These are phyloP conservation scores for Irpex sp. DNA, from an alignment of 1,284 basidiomycete species.

Conservation along the genomic window DNA sequence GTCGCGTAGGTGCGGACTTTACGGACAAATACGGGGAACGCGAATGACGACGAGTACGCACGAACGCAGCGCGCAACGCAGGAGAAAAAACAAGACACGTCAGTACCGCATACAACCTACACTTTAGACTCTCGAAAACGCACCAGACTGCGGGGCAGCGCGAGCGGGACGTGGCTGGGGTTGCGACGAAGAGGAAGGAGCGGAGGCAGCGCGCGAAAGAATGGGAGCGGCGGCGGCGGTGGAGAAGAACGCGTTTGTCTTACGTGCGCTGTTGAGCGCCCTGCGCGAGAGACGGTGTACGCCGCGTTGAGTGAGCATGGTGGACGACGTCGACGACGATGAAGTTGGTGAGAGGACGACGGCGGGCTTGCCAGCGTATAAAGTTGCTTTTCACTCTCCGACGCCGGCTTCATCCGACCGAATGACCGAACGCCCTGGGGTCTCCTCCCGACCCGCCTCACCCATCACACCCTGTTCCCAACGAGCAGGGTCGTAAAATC, in stretches of 20 bases:
- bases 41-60: constrained; percentile 9
- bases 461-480: not conserved
- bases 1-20: constrained; percentile 88
- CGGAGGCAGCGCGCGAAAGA: constrained; percentile 32
- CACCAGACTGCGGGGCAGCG: constrained; percentile 41
- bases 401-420: constrained; percentile 30
- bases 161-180: constrained; percentile 40
- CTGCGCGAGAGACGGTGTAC: constrained; percentile 80
- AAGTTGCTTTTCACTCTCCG: constrained; percentile 28
- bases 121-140: constrained; percentile 19
- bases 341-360: constrained; percentile 25
- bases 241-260: constrained; percentile 74
- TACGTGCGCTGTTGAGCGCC: constrained; percentile 70
- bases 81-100: constrained; percentile 15
- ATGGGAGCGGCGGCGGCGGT: constrained; percentile 50
- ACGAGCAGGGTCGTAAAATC: not conserved
- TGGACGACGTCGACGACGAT: constrained; percentile 31
- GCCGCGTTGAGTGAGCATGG: constrained; percentile 80
- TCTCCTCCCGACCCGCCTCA: not conserved
- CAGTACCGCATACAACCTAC: constrained; percentile 7
- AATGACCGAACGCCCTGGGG: constrained; percentile 6
- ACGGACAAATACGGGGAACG: constrained; percentile 21
- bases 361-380: constrained; percentile 25
- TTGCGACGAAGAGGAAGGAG: constrained; percentile 30
- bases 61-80: constrained; percentile 7